Evolutionary conservation across 225 moss, liverwort and hornwort species (phyloP).

Genomic region (Pleurozium schreberi): DNA sequence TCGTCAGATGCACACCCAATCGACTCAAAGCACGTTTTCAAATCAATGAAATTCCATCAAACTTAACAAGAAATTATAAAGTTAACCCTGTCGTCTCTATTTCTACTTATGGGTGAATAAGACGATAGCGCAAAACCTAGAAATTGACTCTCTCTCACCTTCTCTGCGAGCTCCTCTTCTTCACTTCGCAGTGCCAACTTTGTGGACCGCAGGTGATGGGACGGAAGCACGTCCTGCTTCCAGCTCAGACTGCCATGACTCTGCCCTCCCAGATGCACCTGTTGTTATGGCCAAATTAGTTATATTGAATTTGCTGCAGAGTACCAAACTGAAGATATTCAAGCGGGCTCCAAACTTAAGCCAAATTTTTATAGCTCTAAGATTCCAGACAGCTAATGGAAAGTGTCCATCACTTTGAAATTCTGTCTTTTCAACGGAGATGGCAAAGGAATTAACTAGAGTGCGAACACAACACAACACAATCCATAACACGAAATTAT

Average conservation of each 20-base stretch:
- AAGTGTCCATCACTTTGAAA: not conserved
- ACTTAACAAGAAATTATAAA: not conserved
- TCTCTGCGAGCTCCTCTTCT: conserved; percentile 3
- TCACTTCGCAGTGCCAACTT: conserved; percentile 10
- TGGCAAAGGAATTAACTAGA: not conserved
- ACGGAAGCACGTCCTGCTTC: conserved; percentile 11
- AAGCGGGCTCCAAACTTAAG: not conserved
- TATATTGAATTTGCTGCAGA: not conserved
- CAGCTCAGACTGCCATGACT: conserved; percentile 1
- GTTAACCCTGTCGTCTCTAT: not conserved
- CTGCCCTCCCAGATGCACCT: conserved; percentile 9
- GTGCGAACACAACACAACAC: not conserved
- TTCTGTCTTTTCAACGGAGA: not conserved
- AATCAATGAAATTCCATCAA: not conserved
- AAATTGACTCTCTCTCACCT: conserved; percentile 1
- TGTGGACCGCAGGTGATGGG: conserved; percentile 20
- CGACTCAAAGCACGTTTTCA: not conserved
- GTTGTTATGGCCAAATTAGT: not conserved
- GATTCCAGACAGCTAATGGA: not conserved
- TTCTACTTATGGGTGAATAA: not conserved
- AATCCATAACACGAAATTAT: no score
- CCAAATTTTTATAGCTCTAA: not conserved
- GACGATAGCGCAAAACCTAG: not conserved
- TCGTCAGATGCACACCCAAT: not conserved
- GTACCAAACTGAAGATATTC: not conserved